These are phyloP conservation scores for Eragrostis tef DNA, from an alignment of 202 grass and related monocot species.

Conservation along the genomic window DNA sequence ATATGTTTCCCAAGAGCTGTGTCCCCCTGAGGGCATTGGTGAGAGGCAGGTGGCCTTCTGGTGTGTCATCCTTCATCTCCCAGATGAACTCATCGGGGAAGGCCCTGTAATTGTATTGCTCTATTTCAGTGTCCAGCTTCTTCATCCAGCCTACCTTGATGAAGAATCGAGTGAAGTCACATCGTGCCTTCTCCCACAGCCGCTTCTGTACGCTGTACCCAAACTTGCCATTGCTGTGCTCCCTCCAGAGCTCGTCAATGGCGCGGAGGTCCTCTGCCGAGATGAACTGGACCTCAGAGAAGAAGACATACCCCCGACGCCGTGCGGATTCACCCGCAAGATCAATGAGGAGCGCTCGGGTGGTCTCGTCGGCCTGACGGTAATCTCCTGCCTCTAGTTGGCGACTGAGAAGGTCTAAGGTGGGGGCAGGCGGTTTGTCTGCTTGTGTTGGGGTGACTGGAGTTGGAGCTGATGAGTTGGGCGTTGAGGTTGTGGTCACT, in stretches of 20 bases:
- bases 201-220: constrained; percentile 84
- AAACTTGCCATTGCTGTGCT: constrained; percentile 70
- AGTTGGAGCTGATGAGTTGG: constrained; percentile 39
- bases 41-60: constrained; percentile 89
- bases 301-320: constrained; percentile 94
- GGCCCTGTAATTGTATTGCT: constrained; percentile 83
- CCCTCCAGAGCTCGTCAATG: constrained; percentile 80
- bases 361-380: constrained; percentile 83
- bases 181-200: constrained; percentile 75
- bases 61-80: constrained; percentile 83
- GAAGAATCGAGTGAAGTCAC: constrained; percentile 92
- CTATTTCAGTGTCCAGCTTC: constrained; percentile 89
- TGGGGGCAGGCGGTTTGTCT: constrained; percentile 39
- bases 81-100: constrained; percentile 91
- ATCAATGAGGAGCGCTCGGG: constrained; percentile 71
- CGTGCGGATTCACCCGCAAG: constrained; percentile 76
- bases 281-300: constrained; percentile 91
- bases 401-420: constrained; percentile 56
- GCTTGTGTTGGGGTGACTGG: constrained; percentile 24
- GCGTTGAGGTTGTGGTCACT: constrained; percentile 46
- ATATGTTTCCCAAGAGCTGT: constrained; percentile 71
- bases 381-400: constrained; percentile 61
- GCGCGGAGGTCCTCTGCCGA: constrained; percentile 54
- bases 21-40: constrained; percentile 95
- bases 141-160: constrained; percentile 94